Conservation (phyloP, 345 rosid species). For the Capsella bursapastoris region DNA sequence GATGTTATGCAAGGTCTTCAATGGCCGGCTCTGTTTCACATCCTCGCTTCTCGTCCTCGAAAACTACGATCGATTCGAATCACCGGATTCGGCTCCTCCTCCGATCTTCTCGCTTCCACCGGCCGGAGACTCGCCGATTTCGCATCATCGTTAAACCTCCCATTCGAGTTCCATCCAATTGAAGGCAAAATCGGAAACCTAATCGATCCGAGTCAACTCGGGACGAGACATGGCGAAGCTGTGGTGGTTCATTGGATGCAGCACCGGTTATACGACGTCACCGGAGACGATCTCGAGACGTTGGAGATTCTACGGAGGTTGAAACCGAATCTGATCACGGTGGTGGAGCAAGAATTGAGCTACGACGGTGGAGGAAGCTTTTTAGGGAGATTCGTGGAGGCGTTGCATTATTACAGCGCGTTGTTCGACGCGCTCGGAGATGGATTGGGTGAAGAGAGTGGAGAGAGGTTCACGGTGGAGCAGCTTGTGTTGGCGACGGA, state of each 20-base stretch:
- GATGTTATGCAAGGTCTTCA: slow-evolving; percentile 99
- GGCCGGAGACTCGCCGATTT: slow-evolving; percentile 88
- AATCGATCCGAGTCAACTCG: slow-evolving; percentile 61
- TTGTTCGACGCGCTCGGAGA: slow-evolving; percentile 94
- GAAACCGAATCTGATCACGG: slow-evolving; percentile 76
- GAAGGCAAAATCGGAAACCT: slow-evolving; percentile 81
- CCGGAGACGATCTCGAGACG: slow-evolving; percentile 72
- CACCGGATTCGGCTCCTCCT: slow-evolving; percentile 86
- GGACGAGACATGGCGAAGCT: slow-evolving; percentile 63
- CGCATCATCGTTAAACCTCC: slow-evolving; percentile 71
- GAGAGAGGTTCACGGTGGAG: slow-evolving; percentile 91
- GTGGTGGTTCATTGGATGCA: slow-evolving; percentile 98
- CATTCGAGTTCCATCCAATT: slow-evolving; percentile 80
- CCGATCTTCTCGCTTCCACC: slow-evolving; percentile 79
- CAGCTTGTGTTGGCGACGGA: slow-evolving; percentile 83
- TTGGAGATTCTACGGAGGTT: slow-evolving; percentile 58
- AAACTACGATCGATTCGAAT: slow-evolving; percentile 79
- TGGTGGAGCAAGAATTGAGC: slow-evolving; percentile 87
- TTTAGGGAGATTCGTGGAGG: slow-evolving; percentile 86
- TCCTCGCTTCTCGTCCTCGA: slow-evolving; percentile 79
- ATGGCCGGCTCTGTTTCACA: slow-evolving; percentile 98
- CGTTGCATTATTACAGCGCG: slow-evolving; percentile 95
- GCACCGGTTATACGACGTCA: slow-evolving; percentile 83
- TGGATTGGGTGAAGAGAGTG: slow-evolving; percentile 62
- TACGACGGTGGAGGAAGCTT: slow-evolving; percentile 65